These are phyloP conservation scores for Marchantia polymorpha DNA, from an alignment of 225 moss, liverwort and hornwort species.

Conservation along the genomic window DNA sequence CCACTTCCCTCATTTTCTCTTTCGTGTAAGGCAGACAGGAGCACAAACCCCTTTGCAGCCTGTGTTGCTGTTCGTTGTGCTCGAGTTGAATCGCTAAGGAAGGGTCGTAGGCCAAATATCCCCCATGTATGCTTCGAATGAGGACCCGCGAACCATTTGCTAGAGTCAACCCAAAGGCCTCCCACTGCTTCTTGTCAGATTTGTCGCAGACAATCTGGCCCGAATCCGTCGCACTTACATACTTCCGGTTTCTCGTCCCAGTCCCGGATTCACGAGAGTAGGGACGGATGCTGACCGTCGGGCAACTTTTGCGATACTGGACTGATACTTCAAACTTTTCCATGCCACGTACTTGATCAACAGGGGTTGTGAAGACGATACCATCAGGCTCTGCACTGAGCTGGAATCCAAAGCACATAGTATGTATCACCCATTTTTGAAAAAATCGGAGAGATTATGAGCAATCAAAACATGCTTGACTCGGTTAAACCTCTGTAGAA, in stretches of 20 bases:
- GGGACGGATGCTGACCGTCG: conserved; percentile 24
- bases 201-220: conserved; percentile 19
- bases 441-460: neutral
- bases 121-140: conserved; percentile 30
- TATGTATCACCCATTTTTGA: neutral
- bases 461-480: neutral
- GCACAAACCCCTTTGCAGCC: conserved; percentile 20
- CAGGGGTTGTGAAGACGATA: conserved; percentile 20
- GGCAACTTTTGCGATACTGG: conserved; percentile 4
- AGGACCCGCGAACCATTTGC: conserved; percentile 35
- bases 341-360: conserved; percentile 32
- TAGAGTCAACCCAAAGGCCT: conserved; percentile 18
- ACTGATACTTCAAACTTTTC: conserved; percentile 23
- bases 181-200: conserved; percentile 19
- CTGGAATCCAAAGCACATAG: conserved; percentile 18
- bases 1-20: conserved; percentile 17
- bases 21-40: conserved; percentile 10
- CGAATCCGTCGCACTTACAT: conserved; percentile 7
- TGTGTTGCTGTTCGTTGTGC: conserved; percentile 17
- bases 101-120: conserved; percentile 25
- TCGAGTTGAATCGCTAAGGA: conserved; percentile 8
- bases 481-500: neutral
- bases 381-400: conserved; percentile 38
- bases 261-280: conserved; percentile 2
- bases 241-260: neutral